Evolutionary conservation across 768 basidiomycete genomes (phyloP).

Genomic region (Kwoniella mangroviensis): DNA sequence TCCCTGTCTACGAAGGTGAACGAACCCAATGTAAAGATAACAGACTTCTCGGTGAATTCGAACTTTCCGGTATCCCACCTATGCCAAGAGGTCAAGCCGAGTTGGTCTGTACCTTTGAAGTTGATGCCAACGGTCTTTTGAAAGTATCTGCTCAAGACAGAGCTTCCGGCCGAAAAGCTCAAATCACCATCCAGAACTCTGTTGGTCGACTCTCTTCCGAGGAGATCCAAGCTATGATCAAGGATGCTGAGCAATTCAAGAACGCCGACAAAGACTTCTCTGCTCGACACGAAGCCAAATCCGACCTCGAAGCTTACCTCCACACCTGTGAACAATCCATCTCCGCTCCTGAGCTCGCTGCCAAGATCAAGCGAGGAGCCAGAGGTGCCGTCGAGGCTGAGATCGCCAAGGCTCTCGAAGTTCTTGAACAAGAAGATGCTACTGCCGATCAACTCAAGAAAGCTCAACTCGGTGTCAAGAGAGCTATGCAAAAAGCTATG

Average conservation of each 20-base stretch:
- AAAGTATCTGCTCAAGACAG: constrained; percentile 99
- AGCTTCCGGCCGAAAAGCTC: constrained; percentile 98
- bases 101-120: constrained; percentile 98
- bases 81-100: constrained; percentile 99
- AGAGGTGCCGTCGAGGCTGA: constrained; percentile 94
- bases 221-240: constrained; percentile 99
- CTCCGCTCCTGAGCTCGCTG: constrained; percentile 92
- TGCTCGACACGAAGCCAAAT: constrained; percentile 95
- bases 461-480: constrained; percentile 91
- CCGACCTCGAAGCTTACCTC: constrained; percentile 96
- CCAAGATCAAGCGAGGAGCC: constrained; percentile 98
- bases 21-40: constrained; percentile 99
- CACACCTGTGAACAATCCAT: constrained; percentile 78
- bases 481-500: constrained; percentile 92
- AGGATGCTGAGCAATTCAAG: constrained; percentile 85
- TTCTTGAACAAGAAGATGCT: constrained; percentile 96
- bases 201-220: constrained; percentile 95
- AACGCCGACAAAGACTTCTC: constrained; percentile 84
- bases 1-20: constrained; percentile 99
- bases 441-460: constrained; percentile 93
- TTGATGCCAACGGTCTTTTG: constrained; percentile 98
- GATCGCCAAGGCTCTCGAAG: constrained; percentile 96
- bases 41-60: constrained; percentile 98
- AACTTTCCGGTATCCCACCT: constrained; percentile 97
- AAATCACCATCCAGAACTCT: constrained; percentile 95